Evolutionary conservation across 1,139 yeast genomes (phyloP).

Genomic region (Arxiozyma telluris): DNA sequence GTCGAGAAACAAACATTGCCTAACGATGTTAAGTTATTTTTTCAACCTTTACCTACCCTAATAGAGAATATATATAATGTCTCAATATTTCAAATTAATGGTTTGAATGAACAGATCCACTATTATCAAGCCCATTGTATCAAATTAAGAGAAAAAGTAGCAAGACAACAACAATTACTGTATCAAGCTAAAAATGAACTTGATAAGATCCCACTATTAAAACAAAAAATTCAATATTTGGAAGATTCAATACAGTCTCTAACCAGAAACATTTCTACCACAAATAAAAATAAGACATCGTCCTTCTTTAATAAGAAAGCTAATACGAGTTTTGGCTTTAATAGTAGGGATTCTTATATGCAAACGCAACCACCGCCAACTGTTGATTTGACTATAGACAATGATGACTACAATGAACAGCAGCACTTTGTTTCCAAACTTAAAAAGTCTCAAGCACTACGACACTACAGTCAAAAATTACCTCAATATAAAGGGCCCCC

Average conservation of each 20-base stretch:
- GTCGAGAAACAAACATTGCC: conserved; percentile 14
- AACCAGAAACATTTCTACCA: background rate
- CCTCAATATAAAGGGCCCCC: background rate
- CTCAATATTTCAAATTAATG: conserved; percentile 20
- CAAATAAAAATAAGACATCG: background rate
- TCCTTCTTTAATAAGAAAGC: background rate
- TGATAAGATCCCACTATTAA: conserved; percentile 16
- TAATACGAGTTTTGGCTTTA: background rate
- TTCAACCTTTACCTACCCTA: conserved; percentile 18
- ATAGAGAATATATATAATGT: conserved; percentile 20
- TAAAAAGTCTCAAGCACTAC: conserved; percentile 5
- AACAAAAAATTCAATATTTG: conserved; percentile 12
- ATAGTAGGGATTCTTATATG: background rate
- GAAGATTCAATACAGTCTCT: conserved; percentile 6
- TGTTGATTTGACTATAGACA: conserved; percentile 20
- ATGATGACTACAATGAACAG: conserved; percentile 6
- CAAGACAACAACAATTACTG: conserved; percentile 20
- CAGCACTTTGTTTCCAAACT: conserved; percentile 10
- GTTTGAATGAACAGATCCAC: conserved; percentile 16
- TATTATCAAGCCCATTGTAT: conserved; percentile 19
- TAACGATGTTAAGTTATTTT: conserved; percentile 18
- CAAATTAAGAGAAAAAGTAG: conserved; percentile 19
- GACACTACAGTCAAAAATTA: background rate
- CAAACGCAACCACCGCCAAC: conserved; percentile 15
- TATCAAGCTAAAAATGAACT: conserved; percentile 20